phyloP scores from a whole-genome alignment of 2,329 filamentous ascomycete genomes.

The Graphium sp. region DNA sequence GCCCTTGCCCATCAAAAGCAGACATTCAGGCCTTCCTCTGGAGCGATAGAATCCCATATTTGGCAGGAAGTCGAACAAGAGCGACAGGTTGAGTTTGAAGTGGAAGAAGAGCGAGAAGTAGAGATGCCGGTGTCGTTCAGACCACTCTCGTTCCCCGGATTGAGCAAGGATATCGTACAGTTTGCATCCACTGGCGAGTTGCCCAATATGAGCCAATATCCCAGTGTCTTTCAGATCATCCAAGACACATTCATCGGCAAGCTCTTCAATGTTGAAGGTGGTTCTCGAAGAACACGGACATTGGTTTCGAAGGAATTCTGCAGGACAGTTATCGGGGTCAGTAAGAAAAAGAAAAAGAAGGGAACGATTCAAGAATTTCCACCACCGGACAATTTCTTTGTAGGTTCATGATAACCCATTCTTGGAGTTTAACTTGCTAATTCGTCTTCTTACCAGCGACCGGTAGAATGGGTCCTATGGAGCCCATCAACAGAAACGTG shows the following conservation, averaged over 20 bases:
- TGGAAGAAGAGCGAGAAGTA: constrained; percentile 37
- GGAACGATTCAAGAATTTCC: too few relatives aligned
- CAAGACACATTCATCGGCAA: constrained; percentile 14
- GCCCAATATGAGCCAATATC: too few relatives aligned
- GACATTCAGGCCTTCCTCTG: constrained; percentile 16
- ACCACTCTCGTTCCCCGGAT: constrained; percentile 22
- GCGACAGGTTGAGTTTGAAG: constrained; percentile 39
- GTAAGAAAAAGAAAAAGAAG: not conserved
- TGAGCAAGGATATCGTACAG: constrained; percentile 25
- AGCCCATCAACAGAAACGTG: constrained; percentile 25
- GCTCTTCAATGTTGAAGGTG: constrained; percentile 10
- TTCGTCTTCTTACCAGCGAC: constrained; percentile 14
- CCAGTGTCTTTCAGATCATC: constrained; percentile 23
- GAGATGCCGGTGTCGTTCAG: constrained; percentile 24
- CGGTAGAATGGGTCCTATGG: constrained; percentile 47
- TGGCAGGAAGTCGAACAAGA: constrained; percentile 45
- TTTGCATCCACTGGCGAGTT: constrained; percentile 29
- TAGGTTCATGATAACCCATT: not conserved
- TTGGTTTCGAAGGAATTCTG: constrained; percentile 16
- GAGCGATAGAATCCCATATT: constrained; percentile 24
- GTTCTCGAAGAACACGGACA: constrained; percentile 9
- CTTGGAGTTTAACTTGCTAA: constrained; percentile 8
- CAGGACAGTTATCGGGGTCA: constrained; percentile 4
- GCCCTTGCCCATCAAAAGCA: constrained; percentile 15
- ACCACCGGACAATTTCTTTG: not conserved